phyloP scores from a whole-genome alignment of 179 eudicot species.

The Actinidia arguta region DNA sequence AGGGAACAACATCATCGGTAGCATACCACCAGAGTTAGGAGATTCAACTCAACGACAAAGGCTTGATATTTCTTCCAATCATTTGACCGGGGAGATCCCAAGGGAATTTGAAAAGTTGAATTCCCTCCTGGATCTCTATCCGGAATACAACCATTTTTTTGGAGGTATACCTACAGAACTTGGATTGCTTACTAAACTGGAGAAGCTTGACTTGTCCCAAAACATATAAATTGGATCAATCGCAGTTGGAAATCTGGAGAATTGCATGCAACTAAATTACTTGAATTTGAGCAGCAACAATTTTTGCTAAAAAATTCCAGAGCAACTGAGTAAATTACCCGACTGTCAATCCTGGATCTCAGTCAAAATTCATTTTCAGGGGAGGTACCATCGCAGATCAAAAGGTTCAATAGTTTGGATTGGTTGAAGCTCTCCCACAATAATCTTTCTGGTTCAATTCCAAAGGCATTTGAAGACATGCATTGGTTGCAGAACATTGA shows the following conservation, averaged over 20 bases:
- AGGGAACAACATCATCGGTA: slow-evolving; percentile 31
- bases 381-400: slow-evolving; percentile 2
- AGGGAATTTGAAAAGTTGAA: too few relatives aligned
- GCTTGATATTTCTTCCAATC: slow-evolving; percentile 36
- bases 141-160: slow-evolving; percentile 42
- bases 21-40: slow-evolving; percentile 26
- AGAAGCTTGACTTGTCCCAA: too few relatives aligned
- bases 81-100: slow-evolving; percentile 30
- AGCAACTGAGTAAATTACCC: slow-evolving; percentile 1
- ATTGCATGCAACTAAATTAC: slow-evolving; percentile 18
- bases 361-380: slow-evolving; percentile 30
- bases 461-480: slow-evolving; percentile 8
- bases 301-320: slow-evolving; percentile 25
- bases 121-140: slow-evolving; percentile 38
- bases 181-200: slow-evolving; percentile 34
- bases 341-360: slow-evolving; percentile 30
- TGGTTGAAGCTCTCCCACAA: slow-evolving; percentile 49
- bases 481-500: slow-evolving; percentile 11
- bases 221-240: too few relatives aligned
- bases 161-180: slow-evolving; percentile 54
- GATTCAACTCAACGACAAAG: background rate
- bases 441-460: slow-evolving; percentile 32
- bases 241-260: slow-evolving; percentile 28
- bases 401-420: slow-evolving; percentile 10
- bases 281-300: slow-evolving; percentile 46